phyloP scores from a whole-genome alignment of 164 flowering plant species.

The Warburgia ugandensis region DNA sequence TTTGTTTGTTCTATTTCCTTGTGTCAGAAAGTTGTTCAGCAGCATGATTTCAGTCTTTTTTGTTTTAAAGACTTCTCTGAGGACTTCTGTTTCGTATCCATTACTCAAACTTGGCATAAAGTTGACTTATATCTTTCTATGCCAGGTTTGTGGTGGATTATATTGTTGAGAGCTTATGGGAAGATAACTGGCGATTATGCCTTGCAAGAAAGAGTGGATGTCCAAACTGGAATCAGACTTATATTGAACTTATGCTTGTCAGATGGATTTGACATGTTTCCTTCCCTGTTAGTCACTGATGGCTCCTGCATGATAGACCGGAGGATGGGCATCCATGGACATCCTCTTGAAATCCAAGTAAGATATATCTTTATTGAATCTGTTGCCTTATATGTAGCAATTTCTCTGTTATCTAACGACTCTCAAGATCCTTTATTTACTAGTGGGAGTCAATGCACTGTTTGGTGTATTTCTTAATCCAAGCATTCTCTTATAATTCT shows the following conservation, averaged over 20 bases:
- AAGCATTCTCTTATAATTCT: too few relatives aligned
- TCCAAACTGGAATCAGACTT: conserved; percentile 80
- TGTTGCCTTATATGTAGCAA: not conserved
- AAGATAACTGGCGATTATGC: conserved; percentile 79
- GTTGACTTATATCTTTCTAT: not conserved
- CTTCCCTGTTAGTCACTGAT: conserved; percentile 82
- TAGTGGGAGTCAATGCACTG: too few relatives aligned
- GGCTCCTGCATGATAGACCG: conserved; percentile 98
- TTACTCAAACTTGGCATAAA: too few relatives aligned
- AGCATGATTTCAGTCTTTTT: too few relatives aligned
- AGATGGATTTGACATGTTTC: conserved; percentile 98
- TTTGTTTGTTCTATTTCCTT: not conserved
- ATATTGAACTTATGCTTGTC: conserved; percentile 71
- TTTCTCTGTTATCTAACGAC: not conserved
- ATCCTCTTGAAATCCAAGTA: conserved; percentile 95
- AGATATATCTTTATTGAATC: conserved; percentile 3
- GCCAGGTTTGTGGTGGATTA: conserved; percentile 95
- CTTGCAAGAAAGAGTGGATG: conserved; percentile 86
- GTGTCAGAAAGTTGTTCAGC: too few relatives aligned
- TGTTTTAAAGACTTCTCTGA: too few relatives aligned
- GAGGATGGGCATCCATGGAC: conserved; percentile 95
- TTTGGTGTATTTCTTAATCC: too few relatives aligned
- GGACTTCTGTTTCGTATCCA: too few relatives aligned
- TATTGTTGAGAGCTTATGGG: conserved; percentile 88
- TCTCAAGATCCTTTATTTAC: not conserved